Percentiles rank a stretch among this genome's conserved stretches.
These are phyloP conservation scores for Evernia prunastri DNA, from an alignment of 495 filamentous ascomycete species.

Conservation along the genomic window DNA sequence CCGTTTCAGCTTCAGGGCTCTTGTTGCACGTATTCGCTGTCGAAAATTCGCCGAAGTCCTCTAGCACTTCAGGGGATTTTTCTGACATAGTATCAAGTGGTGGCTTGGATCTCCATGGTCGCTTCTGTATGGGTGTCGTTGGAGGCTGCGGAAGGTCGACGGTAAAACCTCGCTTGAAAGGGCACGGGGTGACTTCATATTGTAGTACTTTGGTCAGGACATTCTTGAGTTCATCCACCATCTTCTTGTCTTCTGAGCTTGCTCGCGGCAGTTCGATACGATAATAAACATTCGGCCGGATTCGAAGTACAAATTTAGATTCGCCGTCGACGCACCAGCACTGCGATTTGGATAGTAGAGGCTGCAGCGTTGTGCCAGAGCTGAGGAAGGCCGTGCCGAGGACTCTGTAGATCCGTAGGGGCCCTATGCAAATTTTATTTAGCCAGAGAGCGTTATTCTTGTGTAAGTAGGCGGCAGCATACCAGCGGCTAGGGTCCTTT, in stretches of 20 bases:
- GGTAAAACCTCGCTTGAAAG: constrained; percentile 69
- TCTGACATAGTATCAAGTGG: constrained; percentile 38
- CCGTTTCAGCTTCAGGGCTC: not conserved
- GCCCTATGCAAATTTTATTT: constrained; percentile 44
- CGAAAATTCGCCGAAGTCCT: constrained; percentile 21
- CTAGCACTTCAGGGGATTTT: constrained; percentile 12
- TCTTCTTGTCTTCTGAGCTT: constrained; percentile 50
- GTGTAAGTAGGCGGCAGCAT: constrained; percentile 21
- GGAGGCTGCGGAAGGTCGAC: constrained; percentile 68
- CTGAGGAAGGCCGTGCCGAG: constrained; percentile 77
- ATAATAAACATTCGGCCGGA: constrained; percentile 75
- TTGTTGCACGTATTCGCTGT: not conserved
- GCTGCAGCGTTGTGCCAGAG: constrained; percentile 70
- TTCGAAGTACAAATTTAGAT: constrained; percentile 74
- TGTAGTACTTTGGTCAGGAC: constrained; percentile 65
- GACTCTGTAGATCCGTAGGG: constrained; percentile 71
- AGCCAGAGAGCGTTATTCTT: not conserved
- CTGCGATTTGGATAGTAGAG: constrained; percentile 81
- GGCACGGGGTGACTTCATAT: constrained; percentile 83
- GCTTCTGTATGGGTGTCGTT: constrained; percentile 57
- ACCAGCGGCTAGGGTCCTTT: constrained; percentile 77
- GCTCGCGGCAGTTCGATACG: constrained; percentile 73
- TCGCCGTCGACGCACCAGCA: constrained; percentile 88
- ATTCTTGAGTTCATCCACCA: constrained; percentile 57
- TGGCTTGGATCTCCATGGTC: constrained; percentile 61